Evolutionary conservation across 2,329 filamentous ascomycete species (phyloP).

Genomic region (Neocucurbitaria cava): DNA sequence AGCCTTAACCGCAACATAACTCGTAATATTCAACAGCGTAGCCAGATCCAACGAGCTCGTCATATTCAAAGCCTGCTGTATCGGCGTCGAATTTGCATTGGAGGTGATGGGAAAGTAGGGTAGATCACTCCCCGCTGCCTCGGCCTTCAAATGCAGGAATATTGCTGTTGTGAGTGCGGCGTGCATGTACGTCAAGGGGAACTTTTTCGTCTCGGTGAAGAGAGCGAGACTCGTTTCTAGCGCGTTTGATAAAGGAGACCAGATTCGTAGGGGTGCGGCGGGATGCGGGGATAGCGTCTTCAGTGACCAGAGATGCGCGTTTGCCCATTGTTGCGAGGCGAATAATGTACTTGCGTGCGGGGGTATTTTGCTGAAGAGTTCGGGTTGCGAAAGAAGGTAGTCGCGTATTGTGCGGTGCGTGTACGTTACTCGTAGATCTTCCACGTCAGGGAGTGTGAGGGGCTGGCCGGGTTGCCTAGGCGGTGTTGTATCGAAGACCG

Average conservation of each 20-base stretch:
- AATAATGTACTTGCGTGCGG: conserved; percentile 16
- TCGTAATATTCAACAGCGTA: conserved; percentile 29
- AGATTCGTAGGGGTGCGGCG: conserved; percentile 13
- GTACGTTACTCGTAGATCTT: conserved; percentile 31
- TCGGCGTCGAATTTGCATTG: too few relatives aligned
- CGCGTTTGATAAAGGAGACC: conserved; percentile 26
- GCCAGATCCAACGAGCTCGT: conserved; percentile 31
- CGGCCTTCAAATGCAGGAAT: conserved; percentile 12
- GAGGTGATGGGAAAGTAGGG: conserved; percentile 9
- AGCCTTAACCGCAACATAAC: conserved; percentile 27
- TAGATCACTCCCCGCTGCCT: conserved; percentile 10
- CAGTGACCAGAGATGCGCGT: conserved; percentile 28
- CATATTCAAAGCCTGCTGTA: too few relatives aligned
- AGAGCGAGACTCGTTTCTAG: conserved; percentile 28
- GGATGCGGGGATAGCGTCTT: conserved; percentile 24
- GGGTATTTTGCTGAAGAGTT: conserved; percentile 11
- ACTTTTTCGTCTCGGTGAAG: conserved; percentile 16
- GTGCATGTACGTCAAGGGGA: conserved; percentile 32
- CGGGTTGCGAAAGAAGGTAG: conserved; percentile 23
- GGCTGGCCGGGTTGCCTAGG: conserved; percentile 4
- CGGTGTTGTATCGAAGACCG: conserved; percentile 26
- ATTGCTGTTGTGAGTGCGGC: conserved; percentile 23
- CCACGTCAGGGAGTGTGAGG: conserved; percentile 6
- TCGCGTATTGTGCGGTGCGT: conserved; percentile 32
- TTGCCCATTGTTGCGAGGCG: conserved; percentile 31